phyloP scores from a whole-genome alignment of 192 early-diverging fungal species.

The Linnemannia exigua region DNA sequence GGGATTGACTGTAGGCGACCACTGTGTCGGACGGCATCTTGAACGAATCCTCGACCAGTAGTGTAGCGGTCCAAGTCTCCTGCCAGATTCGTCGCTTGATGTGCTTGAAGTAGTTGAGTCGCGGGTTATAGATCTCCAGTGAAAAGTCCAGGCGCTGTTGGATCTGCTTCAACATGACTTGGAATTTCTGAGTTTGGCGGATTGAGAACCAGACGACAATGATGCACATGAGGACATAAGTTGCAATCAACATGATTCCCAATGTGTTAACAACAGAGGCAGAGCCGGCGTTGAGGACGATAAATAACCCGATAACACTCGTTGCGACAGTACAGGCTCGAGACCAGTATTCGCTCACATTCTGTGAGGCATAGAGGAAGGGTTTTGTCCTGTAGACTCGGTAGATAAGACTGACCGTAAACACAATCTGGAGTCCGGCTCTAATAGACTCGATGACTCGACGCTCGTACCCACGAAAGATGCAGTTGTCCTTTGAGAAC shows the following conservation, averaged over 20 bases:
- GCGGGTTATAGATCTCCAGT: conserved; percentile 63
- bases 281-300: conserved; percentile 60
- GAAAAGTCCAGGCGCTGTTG: conserved; percentile 63
- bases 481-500: conserved; percentile 75
- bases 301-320: conserved; percentile 67
- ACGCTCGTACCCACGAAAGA: conserved; percentile 60
- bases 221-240: conserved; percentile 51
- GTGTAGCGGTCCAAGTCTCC: conserved; percentile 76
- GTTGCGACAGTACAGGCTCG: conserved; percentile 59
- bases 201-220: conserved; percentile 62
- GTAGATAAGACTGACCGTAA: conserved; percentile 65
- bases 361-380: conserved; percentile 70
- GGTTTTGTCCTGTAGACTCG: conserved; percentile 70
- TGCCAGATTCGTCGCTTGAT: conserved; percentile 75
- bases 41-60: conserved; percentile 70
- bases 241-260: conserved; percentile 61
- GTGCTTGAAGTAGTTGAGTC: conserved; percentile 54
- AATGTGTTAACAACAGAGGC: conserved; percentile 53
- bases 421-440: conserved; percentile 60
- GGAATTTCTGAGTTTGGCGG: conserved; percentile 55
- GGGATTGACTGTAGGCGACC: conserved; percentile 65
- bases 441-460: conserved; percentile 64
- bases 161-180: conserved; percentile 59
- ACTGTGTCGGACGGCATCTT: conserved; percentile 66
- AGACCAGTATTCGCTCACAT: conserved; percentile 64